A percentile compares a stretch with the other conserved stretches of the same genome.
These are phyloP conservation scores for Cladosporium austrohemisphaericum DNA, from an alignment of 2,329 filamentous ascomycete genomes.

Conservation along the genomic window DNA sequence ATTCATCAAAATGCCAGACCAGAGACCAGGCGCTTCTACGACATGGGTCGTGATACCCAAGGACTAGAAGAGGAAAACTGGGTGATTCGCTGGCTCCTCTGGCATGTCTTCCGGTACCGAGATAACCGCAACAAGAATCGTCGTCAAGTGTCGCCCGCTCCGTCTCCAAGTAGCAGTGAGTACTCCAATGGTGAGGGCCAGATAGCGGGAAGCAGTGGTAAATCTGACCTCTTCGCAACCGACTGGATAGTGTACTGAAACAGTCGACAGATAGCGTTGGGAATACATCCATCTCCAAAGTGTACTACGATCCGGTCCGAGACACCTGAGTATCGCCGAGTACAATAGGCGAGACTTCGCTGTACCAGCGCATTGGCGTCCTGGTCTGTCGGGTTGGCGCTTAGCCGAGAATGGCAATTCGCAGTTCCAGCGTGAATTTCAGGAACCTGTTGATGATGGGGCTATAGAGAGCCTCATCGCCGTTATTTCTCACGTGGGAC, in stretches of 20 bases:
- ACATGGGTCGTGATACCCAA: conserved; percentile 39
- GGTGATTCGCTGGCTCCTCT: conserved; percentile 51
- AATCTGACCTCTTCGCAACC: not conserved
- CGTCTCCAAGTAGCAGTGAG: conserved; percentile 8
- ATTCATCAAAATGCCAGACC: conserved; percentile 40
- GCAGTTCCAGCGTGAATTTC: too few relatives aligned
- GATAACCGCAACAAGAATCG: conserved; percentile 39
- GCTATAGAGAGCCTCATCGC: too few relatives aligned
- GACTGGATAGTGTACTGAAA: not conserved
- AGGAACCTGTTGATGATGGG: too few relatives aligned
- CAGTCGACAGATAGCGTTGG: not conserved
- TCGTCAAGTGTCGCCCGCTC: conserved; percentile 22
- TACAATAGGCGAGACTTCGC: too few relatives aligned
- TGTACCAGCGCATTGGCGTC: too few relatives aligned
- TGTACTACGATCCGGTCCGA: conserved; percentile 11
- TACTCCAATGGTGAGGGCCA: conserved; percentile 12
- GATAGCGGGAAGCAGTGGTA: not conserved
- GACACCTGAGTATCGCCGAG: too few relatives aligned
- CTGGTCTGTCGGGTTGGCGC: too few relatives aligned
- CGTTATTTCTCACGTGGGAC: too few relatives aligned
- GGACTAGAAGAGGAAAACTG: conserved; percentile 46
- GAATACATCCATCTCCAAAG: not conserved
- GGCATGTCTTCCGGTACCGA: conserved; percentile 50
- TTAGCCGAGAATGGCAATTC: too few relatives aligned
- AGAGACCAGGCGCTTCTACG: conserved; percentile 40